Percentiles rank a stretch among this genome's conserved stretches.
Evolutionary conservation across 805 yeast species (phyloP).

Genomic region (Ogataea glucozyma): DNA sequence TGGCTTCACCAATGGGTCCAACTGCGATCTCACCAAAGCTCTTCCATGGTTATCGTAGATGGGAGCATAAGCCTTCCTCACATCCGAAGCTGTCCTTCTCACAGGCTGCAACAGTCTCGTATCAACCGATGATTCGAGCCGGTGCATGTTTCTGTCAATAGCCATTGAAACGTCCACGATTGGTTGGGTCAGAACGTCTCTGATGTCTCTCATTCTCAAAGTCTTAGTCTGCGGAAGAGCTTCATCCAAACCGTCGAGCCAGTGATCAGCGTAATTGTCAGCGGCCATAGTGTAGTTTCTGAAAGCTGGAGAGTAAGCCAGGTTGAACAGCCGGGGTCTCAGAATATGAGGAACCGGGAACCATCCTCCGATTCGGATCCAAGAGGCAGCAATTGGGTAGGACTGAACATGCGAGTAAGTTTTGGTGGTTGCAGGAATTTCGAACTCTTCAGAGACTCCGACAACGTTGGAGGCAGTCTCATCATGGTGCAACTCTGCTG

Average conservation of each 20-base stretch:
- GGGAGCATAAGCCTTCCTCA: constrained; percentile 51
- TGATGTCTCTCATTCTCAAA: constrained; percentile 48
- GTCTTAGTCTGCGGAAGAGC: constrained; percentile 61
- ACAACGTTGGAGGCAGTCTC: constrained; percentile 1
- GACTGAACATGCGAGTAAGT: constrained; percentile 43
- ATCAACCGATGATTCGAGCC: constrained; percentile 34
- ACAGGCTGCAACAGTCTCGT: constrained; percentile 47
- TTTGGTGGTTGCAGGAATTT: constrained; percentile 29
- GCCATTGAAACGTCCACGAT: constrained; percentile 41
- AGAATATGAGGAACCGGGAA: constrained; percentile 31
- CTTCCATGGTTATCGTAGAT: constrained; percentile 60
- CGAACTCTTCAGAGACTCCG: constrained; percentile 3
- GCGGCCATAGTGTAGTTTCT: constrained; percentile 28
- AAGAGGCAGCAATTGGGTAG: constrained; percentile 48
- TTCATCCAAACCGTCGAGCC: constrained; percentile 59
- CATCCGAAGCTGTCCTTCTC: constrained; percentile 45
- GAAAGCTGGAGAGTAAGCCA: constrained; percentile 28
- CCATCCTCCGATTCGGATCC: constrained; percentile 31
- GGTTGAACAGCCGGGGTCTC: constrained; percentile 24
- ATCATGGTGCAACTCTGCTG: constrained; percentile 2
- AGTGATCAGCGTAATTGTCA: constrained; percentile 55
- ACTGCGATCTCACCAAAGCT: constrained; percentile 58
- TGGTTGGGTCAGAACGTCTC: constrained; percentile 54
- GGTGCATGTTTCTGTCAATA: constrained; percentile 37
- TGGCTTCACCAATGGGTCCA: constrained; percentile 66